Evolutionary conservation across 2,329 filamentous ascomycete genomes (phyloP), one percentile per base, ranked within the genome.

Genomic region (Trichoderma koningiopsis): DNA sequence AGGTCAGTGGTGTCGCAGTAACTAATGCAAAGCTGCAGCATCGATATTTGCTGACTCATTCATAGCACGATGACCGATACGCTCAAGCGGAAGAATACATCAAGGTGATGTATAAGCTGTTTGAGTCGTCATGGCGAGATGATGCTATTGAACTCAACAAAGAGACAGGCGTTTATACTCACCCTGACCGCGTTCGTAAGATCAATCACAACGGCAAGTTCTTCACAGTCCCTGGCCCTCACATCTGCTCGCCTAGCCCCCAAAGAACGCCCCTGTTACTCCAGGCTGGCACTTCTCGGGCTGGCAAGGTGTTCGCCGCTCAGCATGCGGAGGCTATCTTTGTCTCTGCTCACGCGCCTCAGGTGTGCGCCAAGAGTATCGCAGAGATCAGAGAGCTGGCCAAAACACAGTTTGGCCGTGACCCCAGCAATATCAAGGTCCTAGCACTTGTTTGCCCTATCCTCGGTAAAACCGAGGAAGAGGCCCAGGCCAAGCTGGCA

Each of bases 241-340:
- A 92, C 71, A 84, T 91, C 72, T 88, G 87, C 68, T 85, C 91
- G 63, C 90, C 90, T 0, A 86, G 85, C 60, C 89, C 89, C 0
- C 91, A 93, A 73, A 81, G 90, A 3, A 91, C 89, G 1, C 91
- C 91, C 0, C 81, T 92, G 2, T 84, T 92, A 5, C 82, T 92
- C 4, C 91, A 93, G 76, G 91, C 91, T 0, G 91, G 91, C 0
- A 90, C 90, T 0, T 91, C 88, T 0, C 86, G 84, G 61, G 84
- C 89, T 0, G 90, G 90, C 2, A 91, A 90, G 76, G 77, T 80
- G 0, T 92, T 93, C 73, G 89, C 89, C 0, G 88, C 89, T 0
- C 86, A 89, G 72, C 89, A 92, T 75, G 91, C 90, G 0, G 91
- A 93, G 74, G 89, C 86, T 2, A 89, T 92, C 62, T 92, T 92